These are phyloP conservation scores for Talaromyces sp. DNA, from an alignment of 2,329 filamentous ascomycete species.

Conservation along the genomic window DNA sequence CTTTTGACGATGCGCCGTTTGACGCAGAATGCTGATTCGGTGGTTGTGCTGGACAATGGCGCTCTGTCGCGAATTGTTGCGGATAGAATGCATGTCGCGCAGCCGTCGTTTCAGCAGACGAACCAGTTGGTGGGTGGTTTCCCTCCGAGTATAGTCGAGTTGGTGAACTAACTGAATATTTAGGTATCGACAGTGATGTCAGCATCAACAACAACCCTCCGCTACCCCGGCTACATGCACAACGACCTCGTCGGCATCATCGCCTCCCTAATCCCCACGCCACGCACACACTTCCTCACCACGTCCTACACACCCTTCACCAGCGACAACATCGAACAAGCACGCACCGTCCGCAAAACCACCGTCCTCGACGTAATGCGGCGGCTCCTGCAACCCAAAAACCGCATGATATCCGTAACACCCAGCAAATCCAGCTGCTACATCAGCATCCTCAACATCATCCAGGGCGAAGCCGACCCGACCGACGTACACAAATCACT, in stretches of 20 bases:
- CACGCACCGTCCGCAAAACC: constrained; percentile 96
- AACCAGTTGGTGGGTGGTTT: no score
- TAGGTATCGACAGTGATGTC: constrained; percentile 96
- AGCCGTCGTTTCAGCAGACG: constrained; percentile 93
- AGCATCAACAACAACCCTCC: constrained; percentile 88
- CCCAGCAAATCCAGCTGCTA: constrained; percentile 98
- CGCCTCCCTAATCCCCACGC: constrained; percentile 91
- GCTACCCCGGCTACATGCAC: constrained; percentile 99
- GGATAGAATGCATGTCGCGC: constrained; percentile 88
- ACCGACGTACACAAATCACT: constrained; percentile 98
- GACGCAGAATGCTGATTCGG: constrained; percentile 94
- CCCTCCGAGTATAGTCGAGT: no score
- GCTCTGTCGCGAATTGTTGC: constrained; percentile 90
- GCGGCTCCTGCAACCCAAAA: constrained; percentile 90
- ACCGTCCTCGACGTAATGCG: constrained; percentile 98
- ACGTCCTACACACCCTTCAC: constrained; percentile 98
- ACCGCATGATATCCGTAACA: constrained; percentile 96
- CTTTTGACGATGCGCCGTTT: constrained; percentile 83
- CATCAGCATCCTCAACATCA: constrained; percentile 97
- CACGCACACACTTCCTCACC: constrained; percentile 96
- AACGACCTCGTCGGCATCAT: constrained; percentile 97
- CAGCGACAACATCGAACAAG: constrained; percentile 90
- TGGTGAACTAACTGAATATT: background rate
- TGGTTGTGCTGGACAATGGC: constrained; percentile 91
- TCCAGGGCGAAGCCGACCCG: constrained; percentile 95